These are phyloP conservation scores for Pythium phragmiticola DNA, from an alignment of 352 stramenopile species.

Conservation along the genomic window DNA sequence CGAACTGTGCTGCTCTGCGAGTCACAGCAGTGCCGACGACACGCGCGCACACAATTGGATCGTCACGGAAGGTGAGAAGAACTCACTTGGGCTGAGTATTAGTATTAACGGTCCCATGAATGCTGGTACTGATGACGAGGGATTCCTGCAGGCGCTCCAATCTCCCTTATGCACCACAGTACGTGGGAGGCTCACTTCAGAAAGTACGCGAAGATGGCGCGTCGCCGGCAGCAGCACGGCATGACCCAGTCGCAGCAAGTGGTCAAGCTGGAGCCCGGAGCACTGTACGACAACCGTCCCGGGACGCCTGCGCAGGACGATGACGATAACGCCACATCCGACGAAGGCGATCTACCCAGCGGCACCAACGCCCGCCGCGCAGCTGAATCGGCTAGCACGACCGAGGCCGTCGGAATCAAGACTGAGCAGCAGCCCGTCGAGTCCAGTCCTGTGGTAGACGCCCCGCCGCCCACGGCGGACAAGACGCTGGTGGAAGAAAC, in stretches of 20 bases:
- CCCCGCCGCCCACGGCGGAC: neutral
- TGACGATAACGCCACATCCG: conserved; percentile 16
- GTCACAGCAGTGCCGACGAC: neutral
- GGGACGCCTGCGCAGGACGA: neutral
- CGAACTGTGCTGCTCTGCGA: conserved; percentile 42
- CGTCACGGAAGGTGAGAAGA: conserved; percentile 46
- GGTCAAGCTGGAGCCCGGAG: conserved; percentile 13
- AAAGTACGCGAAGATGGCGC: conserved; percentile 43
- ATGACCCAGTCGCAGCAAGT: conserved; percentile 8
- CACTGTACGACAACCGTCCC: conserved; percentile 11
- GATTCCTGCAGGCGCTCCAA: conserved; percentile 32
- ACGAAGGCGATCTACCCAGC: conserved; percentile 8
- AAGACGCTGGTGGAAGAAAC: neutral
- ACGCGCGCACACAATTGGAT: conserved; percentile 45
- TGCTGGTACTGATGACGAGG: neutral
- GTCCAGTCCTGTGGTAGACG: neutral
- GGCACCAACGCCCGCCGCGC: neutral
- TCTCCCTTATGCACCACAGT: conserved; percentile 41
- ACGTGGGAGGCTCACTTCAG: conserved; percentile 44
- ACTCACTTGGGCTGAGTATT: neutral
- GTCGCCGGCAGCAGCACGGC: conserved; percentile 21
- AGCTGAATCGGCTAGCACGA: neutral
- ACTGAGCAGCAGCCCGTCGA: neutral
- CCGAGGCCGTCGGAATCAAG: neutral
- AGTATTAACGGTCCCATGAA: neutral